Conservation (phyloP, 768 basidiomycete genomes). For the Lactarius tabidus region DNA sequence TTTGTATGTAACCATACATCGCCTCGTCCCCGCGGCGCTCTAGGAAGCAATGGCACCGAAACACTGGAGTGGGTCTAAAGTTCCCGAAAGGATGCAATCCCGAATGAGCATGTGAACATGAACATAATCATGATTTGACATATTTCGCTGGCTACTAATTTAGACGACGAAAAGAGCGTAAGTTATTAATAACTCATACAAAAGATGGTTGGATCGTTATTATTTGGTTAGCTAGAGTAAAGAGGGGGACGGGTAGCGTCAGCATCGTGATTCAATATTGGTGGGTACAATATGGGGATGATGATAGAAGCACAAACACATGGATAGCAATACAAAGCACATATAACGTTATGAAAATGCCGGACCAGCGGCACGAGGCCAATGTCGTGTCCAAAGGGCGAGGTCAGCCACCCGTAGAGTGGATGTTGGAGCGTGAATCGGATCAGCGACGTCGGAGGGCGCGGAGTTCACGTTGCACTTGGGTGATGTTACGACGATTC, state of each 20-base stretch:
- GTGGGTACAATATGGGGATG: not conserved
- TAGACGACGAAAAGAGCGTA: not conserved
- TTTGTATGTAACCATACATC: not conserved
- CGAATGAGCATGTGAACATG: not conserved
- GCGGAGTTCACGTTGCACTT: slow-evolving; percentile 29
- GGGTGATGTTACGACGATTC: slow-evolving; percentile 24
- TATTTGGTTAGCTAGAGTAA: not conserved
- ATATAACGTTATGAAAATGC: not conserved
- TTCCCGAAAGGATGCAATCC: not conserved
- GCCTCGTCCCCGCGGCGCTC: not conserved
- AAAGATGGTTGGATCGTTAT: not conserved
- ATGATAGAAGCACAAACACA: not conserved
- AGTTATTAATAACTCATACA: not conserved
- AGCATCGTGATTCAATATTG: not conserved
- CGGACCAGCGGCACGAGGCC: not conserved
- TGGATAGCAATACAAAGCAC: not conserved
- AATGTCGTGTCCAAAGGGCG: not conserved
- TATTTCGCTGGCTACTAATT: not conserved
- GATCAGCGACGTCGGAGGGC: slow-evolving; percentile 35
- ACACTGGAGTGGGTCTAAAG: not conserved
- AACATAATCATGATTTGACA: not conserved
- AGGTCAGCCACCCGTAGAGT: not conserved
- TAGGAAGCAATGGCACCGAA: not conserved
- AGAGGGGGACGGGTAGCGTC: not conserved
- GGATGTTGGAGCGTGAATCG: not conserved